Conservation (phyloP, 306 rosid genomes). For the Vigna mungo region DNA sequence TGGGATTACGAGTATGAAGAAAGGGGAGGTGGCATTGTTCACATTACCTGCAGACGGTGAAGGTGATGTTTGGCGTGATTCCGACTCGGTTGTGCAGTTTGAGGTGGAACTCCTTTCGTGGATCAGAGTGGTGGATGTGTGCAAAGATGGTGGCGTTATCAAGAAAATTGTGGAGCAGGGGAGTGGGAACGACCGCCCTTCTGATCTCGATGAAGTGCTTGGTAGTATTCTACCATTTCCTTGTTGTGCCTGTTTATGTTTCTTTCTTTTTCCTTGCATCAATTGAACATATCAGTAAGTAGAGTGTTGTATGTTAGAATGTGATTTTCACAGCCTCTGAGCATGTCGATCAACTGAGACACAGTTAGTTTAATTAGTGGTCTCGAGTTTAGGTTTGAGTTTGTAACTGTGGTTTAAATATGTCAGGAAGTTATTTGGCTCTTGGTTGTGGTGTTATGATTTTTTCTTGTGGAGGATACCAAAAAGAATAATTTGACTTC, state of each 20-base stretch:
- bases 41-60: constrained; percentile 47
- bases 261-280: neutral
- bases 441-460: neutral
- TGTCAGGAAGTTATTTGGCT: too few relatives aligned
- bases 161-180: constrained; percentile 70
- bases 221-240: constrained; percentile 51
- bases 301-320: constrained; percentile 2
- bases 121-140: constrained; percentile 62
- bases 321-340: neutral
- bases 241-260: neutral
- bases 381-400: neutral
- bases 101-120: constrained; percentile 76
- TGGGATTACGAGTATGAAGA: constrained; percentile 65
- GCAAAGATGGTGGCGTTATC: constrained; percentile 71
- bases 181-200: constrained; percentile 51
- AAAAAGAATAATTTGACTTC: neutral
- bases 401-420: too few relatives aligned
- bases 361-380: neutral
- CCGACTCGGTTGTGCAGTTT: constrained; percentile 49
- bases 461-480: neutral
- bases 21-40: constrained; percentile 68
- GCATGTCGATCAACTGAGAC: neutral
- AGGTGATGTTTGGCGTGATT: constrained; percentile 40
- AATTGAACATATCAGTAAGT: constrained; percentile 22
- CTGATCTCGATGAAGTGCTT: constrained; percentile 71